Conservation (phyloP, 2,329 filamentous ascomycete species). For the Thyridium curvatum region DNA sequence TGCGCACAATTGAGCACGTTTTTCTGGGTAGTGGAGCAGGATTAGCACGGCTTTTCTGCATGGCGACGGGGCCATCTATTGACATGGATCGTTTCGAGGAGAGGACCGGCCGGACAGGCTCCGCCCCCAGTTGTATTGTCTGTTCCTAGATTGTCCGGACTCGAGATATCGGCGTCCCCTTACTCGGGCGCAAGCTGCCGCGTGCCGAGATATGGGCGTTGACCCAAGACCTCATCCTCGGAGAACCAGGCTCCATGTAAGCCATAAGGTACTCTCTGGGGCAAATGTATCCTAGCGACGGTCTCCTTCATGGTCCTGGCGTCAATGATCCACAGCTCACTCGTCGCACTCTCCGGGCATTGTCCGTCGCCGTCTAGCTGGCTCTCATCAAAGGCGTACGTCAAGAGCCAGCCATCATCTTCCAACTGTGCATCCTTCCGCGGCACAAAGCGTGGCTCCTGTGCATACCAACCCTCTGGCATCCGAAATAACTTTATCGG, state of each 20-base stretch:
- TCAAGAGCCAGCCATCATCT: slow-evolving; percentile 62
- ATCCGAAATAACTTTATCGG: slow-evolving; percentile 57
- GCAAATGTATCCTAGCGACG: slow-evolving; percentile 51
- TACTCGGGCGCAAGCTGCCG: too few relatives aligned
- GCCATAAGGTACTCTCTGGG: slow-evolving; percentile 64
- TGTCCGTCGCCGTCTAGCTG: slow-evolving; percentile 48
- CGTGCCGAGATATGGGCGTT: slow-evolving; percentile 23
- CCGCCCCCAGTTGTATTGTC: too few relatives aligned
- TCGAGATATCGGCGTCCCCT: too few relatives aligned
- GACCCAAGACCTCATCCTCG: slow-evolving; percentile 41
- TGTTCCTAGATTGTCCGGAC: too few relatives aligned
- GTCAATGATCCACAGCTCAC: slow-evolving; percentile 65
- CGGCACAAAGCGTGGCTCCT: slow-evolving; percentile 62
- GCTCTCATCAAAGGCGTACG: slow-evolving; percentile 64
- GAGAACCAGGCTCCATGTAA: slow-evolving; percentile 59
- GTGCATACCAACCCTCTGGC: slow-evolving; percentile 55
- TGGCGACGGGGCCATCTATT: too few relatives aligned
- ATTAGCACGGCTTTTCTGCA: too few relatives aligned
- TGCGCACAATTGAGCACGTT: too few relatives aligned
- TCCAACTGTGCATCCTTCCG: slow-evolving; percentile 34
- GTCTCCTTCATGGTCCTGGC: slow-evolving; percentile 56
- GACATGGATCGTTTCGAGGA: too few relatives aligned
- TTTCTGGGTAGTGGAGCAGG: too few relatives aligned
- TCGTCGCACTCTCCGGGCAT: slow-evolving; percentile 36
- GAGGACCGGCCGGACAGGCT: too few relatives aligned